Percentiles rank a stretch among this genome's conserved stretches.
phyloP scores from a whole-genome alignment of 139 green algal genomes.

The Chlamydomonas eustigma region DNA sequence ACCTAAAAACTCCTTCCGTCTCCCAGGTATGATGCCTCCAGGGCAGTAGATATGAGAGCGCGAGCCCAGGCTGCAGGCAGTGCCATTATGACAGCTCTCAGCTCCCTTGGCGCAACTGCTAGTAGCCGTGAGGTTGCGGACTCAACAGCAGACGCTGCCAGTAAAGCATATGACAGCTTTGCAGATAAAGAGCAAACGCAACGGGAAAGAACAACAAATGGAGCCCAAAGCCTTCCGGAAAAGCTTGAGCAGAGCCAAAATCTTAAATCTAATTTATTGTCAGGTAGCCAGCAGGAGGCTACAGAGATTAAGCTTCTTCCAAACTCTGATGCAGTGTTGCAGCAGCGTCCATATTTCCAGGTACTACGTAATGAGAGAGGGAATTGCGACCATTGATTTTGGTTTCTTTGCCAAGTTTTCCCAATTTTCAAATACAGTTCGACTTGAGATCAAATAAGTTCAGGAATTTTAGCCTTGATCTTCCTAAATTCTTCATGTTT shows the following conservation, averaged over 20 bases:
- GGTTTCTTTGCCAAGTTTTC: too few relatives aligned
- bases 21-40: conserved; percentile 65
- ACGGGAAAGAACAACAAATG: background rate
- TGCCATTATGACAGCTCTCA: conserved; percentile 52
- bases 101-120: conserved; percentile 25
- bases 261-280: too few relatives aligned
- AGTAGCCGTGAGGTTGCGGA: conserved; percentile 44
- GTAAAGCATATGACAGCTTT: conserved; percentile 53
- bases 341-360: conserved; percentile 72
- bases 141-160: conserved; percentile 50
- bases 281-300: too few relatives aligned
- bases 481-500: too few relatives aligned
- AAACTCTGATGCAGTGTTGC: conserved; percentile 58
- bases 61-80: conserved; percentile 50
- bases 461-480: too few relatives aligned
- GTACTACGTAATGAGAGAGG: too few relatives aligned
- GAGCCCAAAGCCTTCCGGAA: too few relatives aligned
- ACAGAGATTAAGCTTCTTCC: background rate
- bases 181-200: conserved; percentile 4
- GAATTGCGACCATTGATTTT: too few relatives aligned
- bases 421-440: too few relatives aligned
- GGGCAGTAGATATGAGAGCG: conserved; percentile 17
- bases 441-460: too few relatives aligned
- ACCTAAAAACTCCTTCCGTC: background rate
- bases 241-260: too few relatives aligned